phyloP scores from a whole-genome alignment of 306 rosid genomes.

The Luffa acutangula region DNA sequence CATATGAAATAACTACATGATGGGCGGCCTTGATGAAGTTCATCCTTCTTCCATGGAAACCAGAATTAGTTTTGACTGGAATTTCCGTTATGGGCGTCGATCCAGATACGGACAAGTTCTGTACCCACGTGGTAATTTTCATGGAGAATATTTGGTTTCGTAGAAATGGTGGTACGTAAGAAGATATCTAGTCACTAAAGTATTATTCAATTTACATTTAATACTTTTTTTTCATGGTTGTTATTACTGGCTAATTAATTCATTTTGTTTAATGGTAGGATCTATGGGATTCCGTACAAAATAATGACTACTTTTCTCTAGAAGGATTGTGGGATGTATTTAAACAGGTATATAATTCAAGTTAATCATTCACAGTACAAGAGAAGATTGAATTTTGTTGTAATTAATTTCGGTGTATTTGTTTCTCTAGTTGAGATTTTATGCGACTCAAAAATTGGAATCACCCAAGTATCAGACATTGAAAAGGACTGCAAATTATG shows the following conservation, averaged over 20 bases:
- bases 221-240: too few species aligned
- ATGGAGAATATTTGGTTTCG: too few species aligned
- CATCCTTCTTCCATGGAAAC: slow-evolving; percentile 78
- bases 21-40: slow-evolving; percentile 90
- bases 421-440: slow-evolving; percentile 49
- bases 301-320: slow-evolving; percentile 67
- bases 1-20: slow-evolving; percentile 80
- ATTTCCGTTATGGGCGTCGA: slow-evolving; percentile 78
- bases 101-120: slow-evolving; percentile 69
- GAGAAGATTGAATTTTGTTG: neutral
- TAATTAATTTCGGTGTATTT: neutral
- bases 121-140: slow-evolving; percentile 57
- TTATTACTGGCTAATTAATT: neutral
- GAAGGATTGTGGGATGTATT: slow-evolving; percentile 73
- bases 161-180: too few species aligned
- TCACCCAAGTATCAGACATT: slow-evolving; percentile 63
- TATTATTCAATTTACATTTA: too few species aligned
- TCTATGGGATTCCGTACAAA: slow-evolving; percentile 74
- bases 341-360: slow-evolving; percentile 47
- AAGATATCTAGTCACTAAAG: too few species aligned
- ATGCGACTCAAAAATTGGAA: slow-evolving; percentile 83
- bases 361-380: neutral
- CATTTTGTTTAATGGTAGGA: slow-evolving; percentile 38
- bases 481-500: slow-evolving; percentile 60
- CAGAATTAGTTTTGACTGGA: slow-evolving; percentile 68